Conservation (phyloP, 1,139 yeast species). For the Fermentozyma sake region DNA sequence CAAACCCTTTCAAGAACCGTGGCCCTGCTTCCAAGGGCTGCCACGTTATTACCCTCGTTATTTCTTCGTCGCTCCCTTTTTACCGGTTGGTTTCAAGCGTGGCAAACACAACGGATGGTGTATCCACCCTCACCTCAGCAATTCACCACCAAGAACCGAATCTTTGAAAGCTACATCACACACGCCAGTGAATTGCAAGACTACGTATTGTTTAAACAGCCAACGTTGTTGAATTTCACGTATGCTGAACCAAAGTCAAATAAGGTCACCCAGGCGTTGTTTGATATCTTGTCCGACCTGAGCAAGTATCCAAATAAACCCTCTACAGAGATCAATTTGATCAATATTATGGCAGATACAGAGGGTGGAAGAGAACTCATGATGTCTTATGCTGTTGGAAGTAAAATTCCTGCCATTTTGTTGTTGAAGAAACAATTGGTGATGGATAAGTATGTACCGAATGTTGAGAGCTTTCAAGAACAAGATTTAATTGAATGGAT, state of each 20-base stretch:
- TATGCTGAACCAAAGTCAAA: constrained; percentile 62
- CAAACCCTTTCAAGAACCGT: no score
- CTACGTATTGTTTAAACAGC: constrained; percentile 50
- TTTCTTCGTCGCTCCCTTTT: no score
- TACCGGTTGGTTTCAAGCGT: constrained; percentile 10
- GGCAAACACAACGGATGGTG: constrained; percentile 18
- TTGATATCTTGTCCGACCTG: constrained; percentile 50
- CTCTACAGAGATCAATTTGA: constrained; percentile 47
- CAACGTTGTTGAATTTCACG: constrained; percentile 70
- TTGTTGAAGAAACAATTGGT: constrained; percentile 67
- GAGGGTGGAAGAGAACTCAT: constrained; percentile 57
- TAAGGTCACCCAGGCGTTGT: constrained; percentile 59
- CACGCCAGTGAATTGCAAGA: constrained; percentile 53
- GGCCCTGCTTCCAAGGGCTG: no score
- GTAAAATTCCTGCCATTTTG: constrained; percentile 59
- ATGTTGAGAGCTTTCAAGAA: constrained; percentile 44
- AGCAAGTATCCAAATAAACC: constrained; percentile 36
- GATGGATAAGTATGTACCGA: constrained; percentile 44
- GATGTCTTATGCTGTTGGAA: constrained; percentile 52
- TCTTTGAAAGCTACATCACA: constrained; percentile 41
- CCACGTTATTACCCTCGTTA: no score
- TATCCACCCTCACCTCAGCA: constrained; percentile 39
- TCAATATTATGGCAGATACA: constrained; percentile 67
- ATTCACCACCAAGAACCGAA: constrained; percentile 37
- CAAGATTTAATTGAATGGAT: constrained; percentile 57